These are phyloP conservation scores for Coemansia sp. DNA, from an alignment of 192 early-diverging fungal species.

Conservation along the genomic window DNA sequence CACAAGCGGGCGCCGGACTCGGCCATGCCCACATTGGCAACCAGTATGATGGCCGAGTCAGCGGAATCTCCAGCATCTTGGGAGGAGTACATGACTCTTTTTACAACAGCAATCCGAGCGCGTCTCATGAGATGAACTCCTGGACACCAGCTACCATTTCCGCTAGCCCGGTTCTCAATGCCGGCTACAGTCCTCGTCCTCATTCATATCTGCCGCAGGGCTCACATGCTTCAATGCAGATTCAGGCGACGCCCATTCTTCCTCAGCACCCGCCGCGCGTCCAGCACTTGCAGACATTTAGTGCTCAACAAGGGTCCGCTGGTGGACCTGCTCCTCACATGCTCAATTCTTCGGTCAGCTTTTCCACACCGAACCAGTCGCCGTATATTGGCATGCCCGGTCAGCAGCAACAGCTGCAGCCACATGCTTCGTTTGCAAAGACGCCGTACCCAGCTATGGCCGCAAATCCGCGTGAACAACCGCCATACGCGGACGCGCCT, in stretches of 20 bases:
- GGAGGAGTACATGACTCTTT: neutral
- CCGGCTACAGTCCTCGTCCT: conserved; percentile 1
- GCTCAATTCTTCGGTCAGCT: conserved; percentile 20
- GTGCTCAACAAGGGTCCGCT: conserved; percentile 4
- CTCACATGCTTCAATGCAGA: conserved; percentile 13
- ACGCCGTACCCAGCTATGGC: conserved; percentile 31
- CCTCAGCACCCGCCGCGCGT: conserved; percentile 7
- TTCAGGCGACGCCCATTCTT: conserved; percentile 13
- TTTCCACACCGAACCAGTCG: conserved; percentile 21
- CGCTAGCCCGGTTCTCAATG: neutral
- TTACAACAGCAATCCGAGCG: conserved; percentile 1
- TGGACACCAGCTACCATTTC: neutral
- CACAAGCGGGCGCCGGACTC: neutral
- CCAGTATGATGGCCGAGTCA: neutral
- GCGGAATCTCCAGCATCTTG: neutral
- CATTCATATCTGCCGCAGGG: conserved; percentile 2
- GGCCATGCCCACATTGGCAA: neutral
- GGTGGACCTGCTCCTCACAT: conserved; percentile 1
- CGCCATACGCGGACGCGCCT: neutral
- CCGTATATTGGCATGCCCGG: conserved; percentile 20
- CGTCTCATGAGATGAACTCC: neutral
- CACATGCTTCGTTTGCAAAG: conserved; percentile 26
- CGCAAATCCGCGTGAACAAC: neutral
- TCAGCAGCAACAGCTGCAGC: neutral
- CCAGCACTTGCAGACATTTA: conserved; percentile 2